A percentile compares a stretch with the other conserved stretches of the same genome.
Evolutionary conservation across 225 moss, liverwort and hornwort species (phyloP).

Genomic region (Climacium dendroides): DNA sequence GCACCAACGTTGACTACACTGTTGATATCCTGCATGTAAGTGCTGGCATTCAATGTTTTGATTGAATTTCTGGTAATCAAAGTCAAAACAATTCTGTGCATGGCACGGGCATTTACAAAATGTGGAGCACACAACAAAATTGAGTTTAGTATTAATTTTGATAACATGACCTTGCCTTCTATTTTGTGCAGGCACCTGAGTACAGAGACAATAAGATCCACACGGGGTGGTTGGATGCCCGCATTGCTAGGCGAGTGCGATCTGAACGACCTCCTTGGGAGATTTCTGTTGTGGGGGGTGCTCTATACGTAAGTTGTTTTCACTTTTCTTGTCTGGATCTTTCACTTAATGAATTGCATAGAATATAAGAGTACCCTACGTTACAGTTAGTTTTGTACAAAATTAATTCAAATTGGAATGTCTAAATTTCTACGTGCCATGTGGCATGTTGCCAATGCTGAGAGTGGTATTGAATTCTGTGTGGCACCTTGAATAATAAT

Average conservation of each 20-base stretch:
- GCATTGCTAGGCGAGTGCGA: slow-evolving; percentile 88
- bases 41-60: background rate
- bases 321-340: background rate
- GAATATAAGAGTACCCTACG: background rate
- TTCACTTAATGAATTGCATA: background rate
- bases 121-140: background rate
- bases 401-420: background rate
- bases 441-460: background rate
- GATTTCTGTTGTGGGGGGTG: slow-evolving; percentile 76
- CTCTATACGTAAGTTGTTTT: slow-evolving; percentile 58
- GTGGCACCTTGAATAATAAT: background rate
- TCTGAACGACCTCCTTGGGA: slow-evolving; percentile 87
- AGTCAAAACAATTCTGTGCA: background rate
- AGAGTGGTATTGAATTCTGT: background rate
- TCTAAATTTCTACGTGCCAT: background rate
- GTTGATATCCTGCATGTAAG: slow-evolving; percentile 93
- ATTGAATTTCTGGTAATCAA: background rate
- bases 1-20: slow-evolving; percentile 81
- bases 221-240: slow-evolving; percentile 86
- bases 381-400: background rate
- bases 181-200: slow-evolving; percentile 56
- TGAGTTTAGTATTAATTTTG: background rate
- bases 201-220: slow-evolving; percentile 84
- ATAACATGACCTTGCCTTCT: background rate
- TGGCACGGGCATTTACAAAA: background rate